Conservation (phyloP, 2,329 filamentous ascomycete species). For the Colletotrichum echinochloae region DNA sequence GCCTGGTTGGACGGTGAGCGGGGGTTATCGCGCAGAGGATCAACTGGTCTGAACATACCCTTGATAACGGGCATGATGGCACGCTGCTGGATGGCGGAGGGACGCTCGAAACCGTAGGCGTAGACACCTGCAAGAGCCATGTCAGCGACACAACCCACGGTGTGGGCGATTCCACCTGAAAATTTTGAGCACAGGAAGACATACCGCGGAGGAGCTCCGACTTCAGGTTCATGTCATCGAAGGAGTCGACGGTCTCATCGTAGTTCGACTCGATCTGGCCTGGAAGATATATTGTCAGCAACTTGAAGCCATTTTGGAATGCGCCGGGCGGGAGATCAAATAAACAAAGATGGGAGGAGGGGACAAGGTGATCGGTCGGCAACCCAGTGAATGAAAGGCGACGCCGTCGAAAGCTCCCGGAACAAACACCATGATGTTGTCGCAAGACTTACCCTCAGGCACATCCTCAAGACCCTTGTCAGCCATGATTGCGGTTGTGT, state of each 20-base stretch:
- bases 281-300: constrained; percentile 51
- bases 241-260: constrained; percentile 99
- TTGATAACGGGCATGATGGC: constrained; percentile 99
- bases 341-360: background rate
- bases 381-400: too few relatives aligned
- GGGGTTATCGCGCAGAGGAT: constrained; percentile 8
- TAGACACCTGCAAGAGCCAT: constrained; percentile 77
- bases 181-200: constrained; percentile 43
- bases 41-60: constrained; percentile 69
- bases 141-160: constrained; percentile 20
- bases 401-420: background rate
- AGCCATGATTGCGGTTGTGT: constrained; percentile 92
- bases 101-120: constrained; percentile 99
- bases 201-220: constrained; percentile 91
- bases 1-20: constrained; percentile 61
- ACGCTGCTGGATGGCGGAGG: constrained; percentile 99
- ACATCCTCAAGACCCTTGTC: constrained; percentile 99
- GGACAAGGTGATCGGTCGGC: constrained; percentile 9
- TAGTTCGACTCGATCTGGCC: constrained; percentile 99
- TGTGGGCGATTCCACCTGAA: constrained; percentile 38
- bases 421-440: background rate
- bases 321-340: constrained; percentile 2
- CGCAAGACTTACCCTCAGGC: constrained; percentile 73
- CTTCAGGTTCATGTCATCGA: constrained; percentile 98
- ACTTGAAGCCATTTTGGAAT: constrained; percentile 40